A percentile compares a stretch with the other conserved stretches of the same genome.
Conservation (phyloP, 805 yeast genomes). For the Spathaspora gorwiae region DNA sequence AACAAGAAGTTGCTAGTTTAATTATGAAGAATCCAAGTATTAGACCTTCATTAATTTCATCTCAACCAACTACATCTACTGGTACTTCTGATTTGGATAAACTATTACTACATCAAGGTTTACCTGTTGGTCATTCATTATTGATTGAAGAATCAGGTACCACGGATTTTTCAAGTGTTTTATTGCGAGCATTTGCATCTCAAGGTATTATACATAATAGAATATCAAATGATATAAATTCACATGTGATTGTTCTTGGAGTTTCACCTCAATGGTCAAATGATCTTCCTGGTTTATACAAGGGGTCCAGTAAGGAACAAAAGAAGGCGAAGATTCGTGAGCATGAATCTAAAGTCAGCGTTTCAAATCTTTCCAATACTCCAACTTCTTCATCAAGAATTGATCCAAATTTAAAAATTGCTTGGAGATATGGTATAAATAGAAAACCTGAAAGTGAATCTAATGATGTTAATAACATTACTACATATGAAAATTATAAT, state of each 20-base stretch:
- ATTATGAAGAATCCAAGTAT: constrained; percentile 48
- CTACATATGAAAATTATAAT: constrained; percentile 49
- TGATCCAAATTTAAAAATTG: constrained; percentile 66
- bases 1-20: not conserved
- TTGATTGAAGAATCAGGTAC: constrained; percentile 80
- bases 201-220: constrained; percentile 73
- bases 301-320: constrained; percentile 62
- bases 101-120: constrained; percentile 73
- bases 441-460: constrained; percentile 22
- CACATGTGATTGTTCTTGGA: constrained; percentile 66
- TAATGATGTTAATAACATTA: constrained; percentile 11
- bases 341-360: constrained; percentile 62
- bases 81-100: constrained; percentile 76
- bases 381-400: constrained; percentile 3
- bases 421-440: constrained; percentile 82
- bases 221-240: constrained; percentile 36
- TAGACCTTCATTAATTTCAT: constrained; percentile 71
- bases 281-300: constrained; percentile 72
- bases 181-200: constrained; percentile 65
- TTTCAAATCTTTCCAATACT: constrained; percentile 47
- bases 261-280: constrained; percentile 54
- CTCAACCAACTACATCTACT: constrained; percentile 73
- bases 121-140: constrained; percentile 72
- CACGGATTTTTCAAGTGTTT: constrained; percentile 76
- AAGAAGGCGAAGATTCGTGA: constrained; percentile 54